A percentile compares a stretch with the other conserved stretches of the same genome.
Evolutionary conservation across 768 basidiomycete genomes (phyloP).

Genomic region (Termitomyces sp.): DNA sequence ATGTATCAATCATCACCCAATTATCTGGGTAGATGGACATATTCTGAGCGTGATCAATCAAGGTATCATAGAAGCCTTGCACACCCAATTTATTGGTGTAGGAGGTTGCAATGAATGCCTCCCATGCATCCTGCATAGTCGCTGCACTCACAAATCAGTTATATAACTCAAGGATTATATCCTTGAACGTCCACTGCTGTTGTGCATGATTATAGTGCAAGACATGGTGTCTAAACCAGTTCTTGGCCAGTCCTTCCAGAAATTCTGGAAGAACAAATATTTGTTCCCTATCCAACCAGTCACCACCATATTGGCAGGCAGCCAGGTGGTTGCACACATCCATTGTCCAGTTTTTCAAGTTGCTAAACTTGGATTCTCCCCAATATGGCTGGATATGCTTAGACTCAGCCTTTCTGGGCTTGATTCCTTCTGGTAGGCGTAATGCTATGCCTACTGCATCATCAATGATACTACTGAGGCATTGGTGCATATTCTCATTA

Average conservation of each 20-base stretch:
- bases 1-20: neutral
- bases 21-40: neutral
- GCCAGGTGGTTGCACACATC: neutral
- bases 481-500: neutral
- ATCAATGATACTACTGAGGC: neutral
- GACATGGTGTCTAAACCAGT: neutral
- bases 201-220: neutral
- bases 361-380: neutral
- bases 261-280: neutral
- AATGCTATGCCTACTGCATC: neutral
- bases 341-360: neutral
- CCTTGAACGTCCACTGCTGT: too few relatives aligned
- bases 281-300: neutral
- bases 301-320: neutral
- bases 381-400: neutral
- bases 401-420: neutral
- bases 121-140: neutral
- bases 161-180: neutral
- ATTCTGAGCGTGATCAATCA: neutral
- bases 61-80: neutral
- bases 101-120: neutral
- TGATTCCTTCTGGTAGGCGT: neutral
- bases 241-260: neutral
- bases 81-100: neutral
- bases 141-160: neutral